Conservation (phyloP, 164 flowering plant genomes). For the Liriodendron chinense region DNA sequence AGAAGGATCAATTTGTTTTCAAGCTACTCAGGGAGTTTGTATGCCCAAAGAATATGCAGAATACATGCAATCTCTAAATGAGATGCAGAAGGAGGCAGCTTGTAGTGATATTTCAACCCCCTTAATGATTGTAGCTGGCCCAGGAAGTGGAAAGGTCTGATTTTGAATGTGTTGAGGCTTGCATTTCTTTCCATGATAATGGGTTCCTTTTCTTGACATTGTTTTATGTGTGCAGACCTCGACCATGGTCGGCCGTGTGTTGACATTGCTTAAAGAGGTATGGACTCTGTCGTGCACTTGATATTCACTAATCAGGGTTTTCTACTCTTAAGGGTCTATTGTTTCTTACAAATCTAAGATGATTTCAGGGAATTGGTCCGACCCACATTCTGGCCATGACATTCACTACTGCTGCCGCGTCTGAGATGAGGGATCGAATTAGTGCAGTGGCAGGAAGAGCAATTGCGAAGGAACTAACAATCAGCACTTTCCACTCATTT, state of each 20-base stretch:
- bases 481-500: conserved; percentile 97
- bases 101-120: conserved; percentile 73
- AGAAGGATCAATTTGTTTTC: conserved; percentile 8
- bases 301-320: neutral
- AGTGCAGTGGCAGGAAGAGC: conserved; percentile 76
- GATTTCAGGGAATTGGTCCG: conserved; percentile 61
- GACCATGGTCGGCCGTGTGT: conserved; percentile 93
- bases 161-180: neutral
- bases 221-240: conserved; percentile 58
- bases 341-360: neutral
- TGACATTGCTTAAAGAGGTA: conserved; percentile 81
- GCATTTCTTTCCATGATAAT: neutral
- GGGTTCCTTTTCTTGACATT: neutral
- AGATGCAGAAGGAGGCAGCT: conserved; percentile 83
- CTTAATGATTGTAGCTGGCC: conserved; percentile 92
- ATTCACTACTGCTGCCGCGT: conserved; percentile 94
- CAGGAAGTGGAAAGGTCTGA: conserved; percentile 96
- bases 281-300: neutral
- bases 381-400: conserved; percentile 93
- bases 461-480: conserved; percentile 67
- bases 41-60: conserved; percentile 60
- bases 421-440: conserved; percentile 95
- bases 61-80: conserved; percentile 68
- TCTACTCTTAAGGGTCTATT: neutral
- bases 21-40: conserved; percentile 11